phyloP scores from a whole-genome alignment of 1,284 basidiomycete species.

The Malassezia sp. region DNA sequence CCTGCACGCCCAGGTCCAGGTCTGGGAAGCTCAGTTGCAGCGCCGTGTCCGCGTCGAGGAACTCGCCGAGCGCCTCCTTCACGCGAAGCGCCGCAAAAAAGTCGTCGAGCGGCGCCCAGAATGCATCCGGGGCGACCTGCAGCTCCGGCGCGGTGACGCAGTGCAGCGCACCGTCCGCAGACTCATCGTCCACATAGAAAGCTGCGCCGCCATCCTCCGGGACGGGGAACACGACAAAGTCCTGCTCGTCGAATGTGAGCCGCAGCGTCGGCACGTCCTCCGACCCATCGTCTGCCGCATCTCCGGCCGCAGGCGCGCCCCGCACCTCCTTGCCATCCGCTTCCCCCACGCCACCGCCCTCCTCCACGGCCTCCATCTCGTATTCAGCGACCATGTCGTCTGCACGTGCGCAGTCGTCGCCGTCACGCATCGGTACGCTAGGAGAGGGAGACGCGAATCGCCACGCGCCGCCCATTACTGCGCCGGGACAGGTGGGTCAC shows the following conservation, averaged over 20 bases:
- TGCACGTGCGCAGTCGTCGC: not conserved
- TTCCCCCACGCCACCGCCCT: not conserved
- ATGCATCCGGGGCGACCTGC: constrained; percentile 19
- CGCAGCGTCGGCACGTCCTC: constrained; percentile 17
- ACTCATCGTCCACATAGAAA: constrained; percentile 3
- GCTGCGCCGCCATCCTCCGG: not conserved
- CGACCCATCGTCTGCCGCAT: not conserved
- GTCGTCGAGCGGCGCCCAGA: constrained; percentile 33
- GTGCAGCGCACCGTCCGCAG: constrained; percentile 8
- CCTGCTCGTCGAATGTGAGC: constrained; percentile 37
- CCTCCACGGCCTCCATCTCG: not conserved
- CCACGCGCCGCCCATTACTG: no score
- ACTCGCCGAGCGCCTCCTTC: constrained; percentile 38
- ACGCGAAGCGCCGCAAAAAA: constrained; percentile 34
- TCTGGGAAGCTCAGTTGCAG: constrained; percentile 31
- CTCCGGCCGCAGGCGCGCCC: not conserved
- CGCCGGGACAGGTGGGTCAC: no score
- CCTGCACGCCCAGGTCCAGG: constrained; percentile 29
- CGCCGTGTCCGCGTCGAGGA: constrained; percentile 37
- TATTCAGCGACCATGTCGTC: not conserved
- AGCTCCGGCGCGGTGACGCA: constrained; percentile 29
- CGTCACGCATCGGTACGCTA: not conserved
- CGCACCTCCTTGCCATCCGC: not conserved
- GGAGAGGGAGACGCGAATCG: no score
- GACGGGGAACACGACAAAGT: constrained; percentile 30